These are phyloP conservation scores for Atkinsonella texensis DNA, from an alignment of 2,329 filamentous ascomycete species.

Conservation along the genomic window DNA sequence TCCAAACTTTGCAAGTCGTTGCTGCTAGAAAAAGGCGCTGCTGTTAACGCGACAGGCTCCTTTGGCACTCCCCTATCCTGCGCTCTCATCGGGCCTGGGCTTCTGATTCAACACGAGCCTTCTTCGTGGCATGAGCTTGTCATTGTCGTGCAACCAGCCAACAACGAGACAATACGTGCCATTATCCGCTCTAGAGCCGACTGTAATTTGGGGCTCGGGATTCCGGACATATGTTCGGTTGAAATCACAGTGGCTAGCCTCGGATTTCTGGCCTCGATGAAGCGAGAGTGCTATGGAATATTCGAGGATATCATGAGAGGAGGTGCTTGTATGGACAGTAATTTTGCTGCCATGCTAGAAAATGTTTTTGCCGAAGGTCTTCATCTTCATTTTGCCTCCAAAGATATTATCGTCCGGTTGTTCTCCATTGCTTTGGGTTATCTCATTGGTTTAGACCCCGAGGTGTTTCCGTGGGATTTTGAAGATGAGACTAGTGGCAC, in stretches of 20 bases:
- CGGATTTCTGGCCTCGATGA: conserved; percentile 4
- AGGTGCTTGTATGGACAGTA: neutral
- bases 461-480: conserved; percentile 2
- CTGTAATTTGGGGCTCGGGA: neutral
- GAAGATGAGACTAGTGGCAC: neutral
- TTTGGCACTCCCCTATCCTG: conserved; percentile 23
- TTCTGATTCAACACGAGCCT: conserved; percentile 11
- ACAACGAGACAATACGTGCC: neutral
- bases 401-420: neutral
- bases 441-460: neutral
- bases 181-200: neutral
- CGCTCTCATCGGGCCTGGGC: conserved; percentile 20
- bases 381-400: neutral
- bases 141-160: neutral
- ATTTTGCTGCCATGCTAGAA: neutral
- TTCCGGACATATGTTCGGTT: conserved; percentile 5
- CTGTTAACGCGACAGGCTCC: conserved; percentile 12
- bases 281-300: neutral
- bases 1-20: conserved; percentile 17
- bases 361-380: neutral
- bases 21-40: conserved; percentile 12
- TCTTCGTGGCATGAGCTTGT: conserved; percentile 5
- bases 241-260: neutral
- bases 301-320: neutral
- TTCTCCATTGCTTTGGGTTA: neutral